Evolutionary conservation across 495 filamentous ascomycete species (phyloP).

Genomic region (Penicillium flavigenum): DNA sequence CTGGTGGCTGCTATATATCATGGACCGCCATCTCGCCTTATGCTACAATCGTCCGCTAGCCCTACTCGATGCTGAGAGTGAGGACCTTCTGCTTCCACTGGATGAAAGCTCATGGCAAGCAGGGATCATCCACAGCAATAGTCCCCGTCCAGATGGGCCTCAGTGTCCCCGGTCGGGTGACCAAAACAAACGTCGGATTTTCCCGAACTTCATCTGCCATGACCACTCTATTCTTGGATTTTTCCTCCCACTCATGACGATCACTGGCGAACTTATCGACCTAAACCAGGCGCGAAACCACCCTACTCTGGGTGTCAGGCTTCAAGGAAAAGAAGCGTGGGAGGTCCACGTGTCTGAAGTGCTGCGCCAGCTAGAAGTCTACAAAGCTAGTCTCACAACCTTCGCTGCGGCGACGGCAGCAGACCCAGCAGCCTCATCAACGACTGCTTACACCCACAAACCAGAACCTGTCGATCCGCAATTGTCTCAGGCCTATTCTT

Average conservation of each 20-base stretch:
- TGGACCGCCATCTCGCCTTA: conserved; percentile 80
- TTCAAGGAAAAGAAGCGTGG: conserved; percentile 73
- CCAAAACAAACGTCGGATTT: conserved; percentile 56
- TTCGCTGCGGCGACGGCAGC: conserved; percentile 57
- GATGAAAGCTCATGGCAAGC: conserved; percentile 88
- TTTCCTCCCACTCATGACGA: conserved; percentile 92
- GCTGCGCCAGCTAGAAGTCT: conserved; percentile 72
- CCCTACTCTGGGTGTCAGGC: conserved; percentile 78
- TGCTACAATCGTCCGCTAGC: conserved; percentile 87
- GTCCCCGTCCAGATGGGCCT: conserved; percentile 51
- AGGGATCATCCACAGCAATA: conserved; percentile 65
- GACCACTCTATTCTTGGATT: conserved; percentile 90
- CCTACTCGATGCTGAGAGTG: conserved; percentile 80
- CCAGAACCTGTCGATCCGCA: conserved; percentile 44
- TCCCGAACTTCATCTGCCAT: conserved; percentile 80
- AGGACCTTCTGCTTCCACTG: conserved; percentile 80
- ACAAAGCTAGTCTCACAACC: conserved; percentile 81
- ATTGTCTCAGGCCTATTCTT: conserved; percentile 54
- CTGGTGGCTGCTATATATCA: conserved; percentile 86
- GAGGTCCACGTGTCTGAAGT: conserved; percentile 79
- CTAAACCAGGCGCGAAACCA: conserved; percentile 87
- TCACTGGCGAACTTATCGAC: conserved; percentile 89
- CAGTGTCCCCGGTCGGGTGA: conserved; percentile 49
- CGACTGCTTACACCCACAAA: conserved; percentile 24
- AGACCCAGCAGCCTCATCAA: conserved; percentile 31